Evolutionary conservation across 352 stramenopile species (phyloP).

Genomic region (Globisporangium barbulae): DNA sequence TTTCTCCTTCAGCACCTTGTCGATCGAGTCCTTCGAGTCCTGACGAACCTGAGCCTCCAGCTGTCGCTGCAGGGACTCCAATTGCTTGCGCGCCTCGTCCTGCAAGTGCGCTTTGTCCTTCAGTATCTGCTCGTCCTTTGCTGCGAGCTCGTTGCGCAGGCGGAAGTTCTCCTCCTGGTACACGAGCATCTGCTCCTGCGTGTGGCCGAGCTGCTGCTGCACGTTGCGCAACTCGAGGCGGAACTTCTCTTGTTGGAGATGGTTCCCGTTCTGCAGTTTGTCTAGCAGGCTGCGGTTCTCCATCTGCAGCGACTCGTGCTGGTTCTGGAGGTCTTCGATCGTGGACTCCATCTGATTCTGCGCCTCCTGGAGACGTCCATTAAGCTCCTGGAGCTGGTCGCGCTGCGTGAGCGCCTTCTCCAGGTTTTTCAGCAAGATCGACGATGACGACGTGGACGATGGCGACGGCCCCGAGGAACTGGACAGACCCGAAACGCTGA

Average conservation of each 20-base stretch:
- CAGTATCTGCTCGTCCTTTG: conserved; percentile 53
- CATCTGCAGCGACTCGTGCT: conserved; percentile 58
- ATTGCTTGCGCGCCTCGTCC: conserved; percentile 56
- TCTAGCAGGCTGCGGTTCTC: conserved; percentile 69
- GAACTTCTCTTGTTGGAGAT: conserved; percentile 73
- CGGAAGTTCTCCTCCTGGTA: conserved; percentile 71
- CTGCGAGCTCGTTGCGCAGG: conserved; percentile 43
- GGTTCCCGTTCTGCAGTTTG: conserved; percentile 61
- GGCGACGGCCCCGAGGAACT: conserved; percentile 22
- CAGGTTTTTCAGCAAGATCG: conserved; percentile 63
- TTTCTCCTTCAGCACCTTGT: conserved; percentile 44
- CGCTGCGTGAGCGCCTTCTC: conserved; percentile 69
- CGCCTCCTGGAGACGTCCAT: conserved; percentile 42
- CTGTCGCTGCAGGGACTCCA: conserved; percentile 53
- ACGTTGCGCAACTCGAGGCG: conserved; percentile 54
- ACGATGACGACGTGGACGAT: conserved; percentile 25
- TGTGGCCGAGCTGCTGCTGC: conserved; percentile 59
- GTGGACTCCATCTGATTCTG: conserved; percentile 50
- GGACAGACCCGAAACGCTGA: conserved; percentile 21
- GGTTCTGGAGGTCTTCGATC: conserved; percentile 55
- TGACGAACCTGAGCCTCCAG: conserved; percentile 56
- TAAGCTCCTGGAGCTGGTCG: conserved; percentile 60
- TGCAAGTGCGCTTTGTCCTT: conserved; percentile 57
- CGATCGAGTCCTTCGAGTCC: conserved; percentile 46
- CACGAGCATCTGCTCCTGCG: conserved; percentile 66